These are phyloP conservation scores for Gracilaria domingensis DNA, from an alignment of 23 red algal genomes.

Conservation along the genomic window DNA sequence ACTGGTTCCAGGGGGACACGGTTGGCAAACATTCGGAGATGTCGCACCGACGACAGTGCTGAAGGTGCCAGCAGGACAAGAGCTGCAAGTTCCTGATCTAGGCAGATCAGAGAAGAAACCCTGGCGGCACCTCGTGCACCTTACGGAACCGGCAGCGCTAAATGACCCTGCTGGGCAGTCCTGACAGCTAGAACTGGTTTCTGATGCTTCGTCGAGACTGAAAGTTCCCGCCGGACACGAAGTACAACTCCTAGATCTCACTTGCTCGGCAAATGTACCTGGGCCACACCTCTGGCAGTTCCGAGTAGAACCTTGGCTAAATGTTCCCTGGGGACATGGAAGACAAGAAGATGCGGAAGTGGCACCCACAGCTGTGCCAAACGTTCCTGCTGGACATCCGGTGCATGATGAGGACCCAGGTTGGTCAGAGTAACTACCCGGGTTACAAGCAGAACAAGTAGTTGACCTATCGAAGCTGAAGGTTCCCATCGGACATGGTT, in stretches of 20 bases:
- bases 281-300: constrained; percentile 17
- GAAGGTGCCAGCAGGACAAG: constrained; percentile 44
- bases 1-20: constrained; percentile 49
- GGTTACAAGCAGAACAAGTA: not conserved
- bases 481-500: constrained; percentile 27
- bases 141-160: not conserved
- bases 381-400: constrained; percentile 46
- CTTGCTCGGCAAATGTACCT: constrained; percentile 34
- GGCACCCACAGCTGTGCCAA: constrained; percentile 11
- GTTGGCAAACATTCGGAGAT: constrained; percentile 2
- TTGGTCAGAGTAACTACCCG: constrained; percentile 38
- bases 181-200: constrained; percentile 6
- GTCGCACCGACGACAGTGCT: constrained; percentile 26
- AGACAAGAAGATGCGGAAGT: not conserved
- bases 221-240: constrained; percentile 47
- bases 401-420: constrained; percentile 15
- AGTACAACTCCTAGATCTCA: constrained; percentile 9
- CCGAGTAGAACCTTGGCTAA: not conserved
- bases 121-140: constrained; percentile 10
- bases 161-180: constrained; percentile 23
- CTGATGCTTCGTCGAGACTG: not conserved
- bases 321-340: constrained; percentile 31
- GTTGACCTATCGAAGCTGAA: constrained; percentile 29
- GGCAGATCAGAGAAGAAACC: constrained; percentile 34
- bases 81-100: constrained; percentile 8